A percentile compares a stretch with the other conserved stretches of the same genome.
phyloP scores from a whole-genome alignment of 129 eudicot species.

The Tagetes erecta region DNA sequence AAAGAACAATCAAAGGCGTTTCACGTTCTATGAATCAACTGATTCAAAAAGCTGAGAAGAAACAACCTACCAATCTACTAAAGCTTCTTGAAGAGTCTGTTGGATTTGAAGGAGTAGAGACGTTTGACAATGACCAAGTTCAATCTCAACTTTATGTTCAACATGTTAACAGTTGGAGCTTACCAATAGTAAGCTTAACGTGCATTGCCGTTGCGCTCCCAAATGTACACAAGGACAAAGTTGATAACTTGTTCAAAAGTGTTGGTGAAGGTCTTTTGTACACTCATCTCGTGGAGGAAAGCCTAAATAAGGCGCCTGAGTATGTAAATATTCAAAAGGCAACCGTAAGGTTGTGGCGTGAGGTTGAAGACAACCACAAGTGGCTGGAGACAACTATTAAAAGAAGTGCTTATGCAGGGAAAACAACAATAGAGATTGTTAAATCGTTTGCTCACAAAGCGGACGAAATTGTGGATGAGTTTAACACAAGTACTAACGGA shows the following conservation, averaged over 20 bases:
- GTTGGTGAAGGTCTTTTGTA: slow-evolving; percentile 15
- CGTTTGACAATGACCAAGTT: slow-evolving; percentile 14
- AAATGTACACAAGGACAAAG: neutral
- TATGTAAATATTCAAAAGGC: neutral
- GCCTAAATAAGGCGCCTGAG: slow-evolving; percentile 13
- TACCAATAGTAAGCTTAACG: slow-evolving; percentile 7
- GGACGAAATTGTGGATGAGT: neutral
- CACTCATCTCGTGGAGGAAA: neutral
- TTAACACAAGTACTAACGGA: neutral
- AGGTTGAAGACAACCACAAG: neutral
- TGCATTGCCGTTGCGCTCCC: slow-evolving; percentile 42
- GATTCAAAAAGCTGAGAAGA: neutral
- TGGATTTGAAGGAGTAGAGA: slow-evolving; percentile 27
- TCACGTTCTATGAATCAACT: neutral
- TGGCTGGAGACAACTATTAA: neutral
- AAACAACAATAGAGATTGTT: neutral
- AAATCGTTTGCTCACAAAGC: neutral
- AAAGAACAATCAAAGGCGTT: neutral
- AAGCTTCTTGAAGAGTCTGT: neutral
- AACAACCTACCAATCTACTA: slow-evolving; percentile 4
- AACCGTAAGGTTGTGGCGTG: neutral
- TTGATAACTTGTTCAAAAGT: slow-evolving; percentile 8
- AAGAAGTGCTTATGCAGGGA: neutral
- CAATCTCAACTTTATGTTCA: neutral
- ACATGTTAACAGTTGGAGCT: slow-evolving; percentile 5